Evolutionary conservation across 2,329 filamentous ascomycete species (phyloP).

Genomic region (Nemania sp.): DNA sequence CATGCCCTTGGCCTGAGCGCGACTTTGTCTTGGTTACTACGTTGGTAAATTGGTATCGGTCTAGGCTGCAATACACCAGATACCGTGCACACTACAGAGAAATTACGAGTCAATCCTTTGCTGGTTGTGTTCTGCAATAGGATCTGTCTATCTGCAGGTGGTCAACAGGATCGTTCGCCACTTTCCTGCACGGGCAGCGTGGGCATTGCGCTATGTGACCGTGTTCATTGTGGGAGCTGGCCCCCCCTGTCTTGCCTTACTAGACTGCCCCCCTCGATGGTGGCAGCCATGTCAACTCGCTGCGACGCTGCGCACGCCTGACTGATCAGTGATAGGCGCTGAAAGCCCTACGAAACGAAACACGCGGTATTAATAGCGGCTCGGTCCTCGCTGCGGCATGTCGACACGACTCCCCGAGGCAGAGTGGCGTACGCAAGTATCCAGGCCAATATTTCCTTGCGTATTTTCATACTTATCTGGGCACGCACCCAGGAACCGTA

Average conservation of each 20-base stretch:
- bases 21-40: too few species aligned
- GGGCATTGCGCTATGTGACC: neutral
- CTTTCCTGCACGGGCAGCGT: too few species aligned
- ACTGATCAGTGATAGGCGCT: slow-evolving; percentile 8
- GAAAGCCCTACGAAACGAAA: slow-evolving; percentile 10
- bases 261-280: slow-evolving; percentile 19
- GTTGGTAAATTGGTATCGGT: too few species aligned
- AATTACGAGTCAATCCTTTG: too few species aligned
- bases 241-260: slow-evolving; percentile 20
- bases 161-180: too few species aligned
- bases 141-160: too few species aligned
- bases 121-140: too few species aligned
- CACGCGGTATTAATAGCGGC: slow-evolving; percentile 22
- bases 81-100: too few species aligned
- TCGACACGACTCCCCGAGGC: slow-evolving; percentile 1
- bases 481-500: neutral
- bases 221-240: slow-evolving; percentile 3
- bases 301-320: slow-evolving; percentile 20
- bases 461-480: too few species aligned
- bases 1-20: too few species aligned
- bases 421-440: neutral
- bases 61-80: too few species aligned
- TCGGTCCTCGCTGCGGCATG: slow-evolving; percentile 9
- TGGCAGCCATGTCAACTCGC: slow-evolving; percentile 11
- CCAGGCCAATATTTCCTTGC: neutral